Base-by-base conservation (phyloP, 208 protist genomes). In the Acanthamoeba rhysodes region DNA sequence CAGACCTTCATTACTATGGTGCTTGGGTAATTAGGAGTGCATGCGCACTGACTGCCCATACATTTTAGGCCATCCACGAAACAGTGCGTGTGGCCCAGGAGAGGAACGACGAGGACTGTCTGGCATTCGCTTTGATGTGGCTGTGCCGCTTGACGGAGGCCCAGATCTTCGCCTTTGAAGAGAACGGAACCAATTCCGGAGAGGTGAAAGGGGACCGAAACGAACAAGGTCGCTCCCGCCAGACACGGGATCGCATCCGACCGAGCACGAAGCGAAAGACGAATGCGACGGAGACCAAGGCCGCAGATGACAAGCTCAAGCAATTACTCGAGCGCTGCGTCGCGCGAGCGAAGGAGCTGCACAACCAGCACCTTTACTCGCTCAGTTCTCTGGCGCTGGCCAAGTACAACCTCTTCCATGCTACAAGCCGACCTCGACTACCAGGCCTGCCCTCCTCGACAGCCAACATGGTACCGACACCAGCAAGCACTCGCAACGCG, bases 371-470 rank as follows among this genome's bases (percentile, higher is more conserved):
- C 34, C 80, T 88, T 5, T 64, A 88, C 29, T 88, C 87, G 12
- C 45, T 93, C n/a, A 76, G 87, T 45, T 93, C 64, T 41, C 64
- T 93, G 8, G 87, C 87, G 27, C 29, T 93, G 59, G 87, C 87
- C 59, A 93, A 93, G 87, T 93, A 93, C 62, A 76, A 93, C 41
- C 57, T 93, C 27, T 93, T 93, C 22, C 87, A 93, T 62, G 62
- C 87, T 22, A 70, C 62, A 7, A 70, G 64, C 48, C 55, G 37
- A 29, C 87, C 87, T 37, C 55, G 62, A 16, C 87, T 93, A 0
- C 62, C 87, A 18, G 64, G 55, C 24, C 32, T 76, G 64, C 55
- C 87, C 7, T 37, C 87, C 12, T 93, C 87, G 2, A 93, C 87
- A 16, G 55, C 87, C 10, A 93, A 50, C 87, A 93, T 70, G 64